Evolutionary conservation across 2,329 filamentous ascomycete genomes (phyloP).

Genomic region (Beauveria bassiana): DNA sequence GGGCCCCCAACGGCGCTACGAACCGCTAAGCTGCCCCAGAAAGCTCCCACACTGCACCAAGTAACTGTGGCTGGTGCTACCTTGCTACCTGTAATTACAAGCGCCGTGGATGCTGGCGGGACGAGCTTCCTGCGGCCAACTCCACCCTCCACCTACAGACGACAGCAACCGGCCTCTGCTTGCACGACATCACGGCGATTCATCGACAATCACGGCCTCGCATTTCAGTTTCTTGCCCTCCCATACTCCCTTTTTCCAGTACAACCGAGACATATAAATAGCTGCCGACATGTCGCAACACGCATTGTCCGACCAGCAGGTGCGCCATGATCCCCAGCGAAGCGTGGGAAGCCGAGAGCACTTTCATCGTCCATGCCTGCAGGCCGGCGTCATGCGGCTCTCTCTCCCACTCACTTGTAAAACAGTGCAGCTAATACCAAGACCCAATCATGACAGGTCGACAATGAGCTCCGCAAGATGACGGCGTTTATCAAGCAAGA

Average conservation of each 20-base stretch:
- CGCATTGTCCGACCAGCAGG: constrained; percentile 96
- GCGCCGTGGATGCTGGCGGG: not conserved
- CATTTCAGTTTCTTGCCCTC: not conserved
- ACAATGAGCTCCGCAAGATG: constrained; percentile 99
- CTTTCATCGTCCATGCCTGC: not conserved
- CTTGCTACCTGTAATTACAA: not conserved
- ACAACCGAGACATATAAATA: constrained; percentile 13
- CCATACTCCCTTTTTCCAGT: not conserved
- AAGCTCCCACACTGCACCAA: not conserved
- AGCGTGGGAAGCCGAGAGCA: not conserved
- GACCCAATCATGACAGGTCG: constrained; percentile 54
- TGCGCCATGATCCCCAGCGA: constrained; percentile 33
- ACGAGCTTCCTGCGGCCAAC: constrained; percentile 6
- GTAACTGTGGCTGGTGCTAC: not conserved
- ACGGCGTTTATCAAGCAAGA: constrained; percentile 99
- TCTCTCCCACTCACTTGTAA: not conserved
- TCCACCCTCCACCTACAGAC: constrained; percentile 11
- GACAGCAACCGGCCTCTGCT: constrained; percentile 8
- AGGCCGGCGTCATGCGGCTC: not conserved
- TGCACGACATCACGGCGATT: constrained; percentile 3
- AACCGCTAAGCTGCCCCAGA: not conserved
- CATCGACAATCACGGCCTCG: not conserved
- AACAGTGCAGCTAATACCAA: not conserved
- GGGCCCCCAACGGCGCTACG: constrained; percentile 10
- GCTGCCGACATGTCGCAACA: constrained; percentile 79